These are phyloP conservation scores for Kodamaea jinghongensis DNA, from an alignment of 805 yeast genomes.

Conservation along the genomic window DNA sequence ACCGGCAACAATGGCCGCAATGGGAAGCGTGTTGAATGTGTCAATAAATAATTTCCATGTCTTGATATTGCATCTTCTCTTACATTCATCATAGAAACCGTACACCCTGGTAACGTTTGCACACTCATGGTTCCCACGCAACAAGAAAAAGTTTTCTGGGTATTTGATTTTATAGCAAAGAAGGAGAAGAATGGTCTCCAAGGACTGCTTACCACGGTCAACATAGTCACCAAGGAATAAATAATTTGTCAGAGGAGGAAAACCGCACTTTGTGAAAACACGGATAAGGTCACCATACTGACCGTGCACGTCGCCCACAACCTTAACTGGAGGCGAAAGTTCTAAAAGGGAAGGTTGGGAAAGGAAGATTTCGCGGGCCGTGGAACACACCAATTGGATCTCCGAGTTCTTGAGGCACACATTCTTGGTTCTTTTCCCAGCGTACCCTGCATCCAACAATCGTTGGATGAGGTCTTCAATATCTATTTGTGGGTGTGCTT, in stretches of 20 bases:
- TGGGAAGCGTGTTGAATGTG: constrained; percentile 91
- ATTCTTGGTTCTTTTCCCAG: constrained; percentile 87
- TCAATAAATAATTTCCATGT: constrained; percentile 94
- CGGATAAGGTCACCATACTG: constrained; percentile 91
- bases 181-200: constrained; percentile 85
- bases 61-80: constrained; percentile 85
- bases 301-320: constrained; percentile 95
- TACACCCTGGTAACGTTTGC: constrained; percentile 95
- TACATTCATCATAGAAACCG: constrained; percentile 98
- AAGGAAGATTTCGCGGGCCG: constrained; percentile 84
- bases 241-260: constrained; percentile 93
- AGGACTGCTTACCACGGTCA: constrained; percentile 93
- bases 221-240: constrained; percentile 95
- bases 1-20: constrained; percentile 93
- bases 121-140: constrained; percentile 96
- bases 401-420: constrained; percentile 89
- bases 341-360: constrained; percentile 90
- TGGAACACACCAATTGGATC: constrained; percentile 79
- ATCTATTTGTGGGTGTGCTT: constrained; percentile 33
- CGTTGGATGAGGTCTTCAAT: constrained; percentile 90
- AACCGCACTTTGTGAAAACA: constrained; percentile 91
- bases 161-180: constrained; percentile 93
- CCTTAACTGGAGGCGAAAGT: constrained; percentile 80
- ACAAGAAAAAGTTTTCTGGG: constrained; percentile 90
- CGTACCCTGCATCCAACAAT: constrained; percentile 91